These are phyloP conservation scores for Apiospora rasikravindrae DNA, from an alignment of 2,329 filamentous ascomycete species.

Conservation along the genomic window DNA sequence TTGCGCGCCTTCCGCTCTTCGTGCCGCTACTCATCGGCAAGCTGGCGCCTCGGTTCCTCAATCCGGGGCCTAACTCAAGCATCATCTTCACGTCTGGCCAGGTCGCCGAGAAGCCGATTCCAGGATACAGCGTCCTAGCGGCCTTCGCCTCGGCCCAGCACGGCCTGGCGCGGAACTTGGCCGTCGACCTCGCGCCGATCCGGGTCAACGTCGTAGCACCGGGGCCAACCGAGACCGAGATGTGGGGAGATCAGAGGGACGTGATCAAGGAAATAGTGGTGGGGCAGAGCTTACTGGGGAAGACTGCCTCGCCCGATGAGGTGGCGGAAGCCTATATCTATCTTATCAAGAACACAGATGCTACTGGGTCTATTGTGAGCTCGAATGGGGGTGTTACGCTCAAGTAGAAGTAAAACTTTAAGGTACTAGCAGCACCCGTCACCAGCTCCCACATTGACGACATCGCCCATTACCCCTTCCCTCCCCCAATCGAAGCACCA, in stretches of 20 bases:
- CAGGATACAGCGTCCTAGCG: constrained; percentile 56
- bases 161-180: constrained; percentile 59
- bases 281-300: constrained; percentile 28
- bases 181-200: constrained; percentile 66
- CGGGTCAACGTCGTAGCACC: constrained; percentile 67
- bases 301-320: constrained; percentile 42
- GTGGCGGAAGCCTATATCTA: constrained; percentile 51
- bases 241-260: constrained; percentile 41
- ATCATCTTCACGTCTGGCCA: constrained; percentile 63
- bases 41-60: constrained; percentile 50
- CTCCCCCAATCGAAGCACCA: too few relatives aligned
- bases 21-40: constrained; percentile 59
- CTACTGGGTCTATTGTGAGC: constrained; percentile 40
- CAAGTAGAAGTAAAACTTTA: background rate
- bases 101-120: constrained; percentile 54
- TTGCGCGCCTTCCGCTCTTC: constrained; percentile 56
- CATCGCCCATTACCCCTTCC: too few relatives aligned
- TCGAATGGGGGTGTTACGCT: constrained; percentile 31
- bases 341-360: constrained; percentile 48
- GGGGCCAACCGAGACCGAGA: constrained; percentile 56
- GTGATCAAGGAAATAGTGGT: constrained; percentile 29
- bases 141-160: constrained; percentile 56
- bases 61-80: constrained; percentile 46
- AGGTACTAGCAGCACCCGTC: too few relatives aligned
- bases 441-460: too few relatives aligned